A percentile compares a stretch with the other conserved stretches of the same genome.
These are phyloP conservation scores for Zygnema cylindricum DNA, from an alignment of 139 green algal species.

Conservation along the genomic window DNA sequence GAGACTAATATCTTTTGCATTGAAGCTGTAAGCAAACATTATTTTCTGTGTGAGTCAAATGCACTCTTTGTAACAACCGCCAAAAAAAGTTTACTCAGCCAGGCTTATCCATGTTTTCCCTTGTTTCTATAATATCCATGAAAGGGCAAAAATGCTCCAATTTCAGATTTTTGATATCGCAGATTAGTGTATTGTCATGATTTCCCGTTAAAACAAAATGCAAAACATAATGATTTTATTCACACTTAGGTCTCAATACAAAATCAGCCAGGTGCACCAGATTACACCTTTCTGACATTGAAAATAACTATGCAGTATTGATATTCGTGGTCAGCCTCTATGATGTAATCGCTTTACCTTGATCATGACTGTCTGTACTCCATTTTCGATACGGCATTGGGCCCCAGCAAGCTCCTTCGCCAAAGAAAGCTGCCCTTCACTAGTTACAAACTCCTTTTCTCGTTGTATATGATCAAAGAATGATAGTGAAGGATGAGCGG, in stretches of 20 bases:
- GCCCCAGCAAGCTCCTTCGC: background rate
- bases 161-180: too few relatives aligned
- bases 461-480: conserved; percentile 22
- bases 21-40: too few relatives aligned
- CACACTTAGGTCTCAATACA: conserved; percentile 10
- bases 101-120: too few relatives aligned
- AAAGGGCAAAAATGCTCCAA: too few relatives aligned
- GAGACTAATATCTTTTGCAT: too few relatives aligned
- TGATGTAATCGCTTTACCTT: conserved; percentile 19
- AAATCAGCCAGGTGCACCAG: background rate
- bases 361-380: conserved; percentile 11
- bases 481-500: conserved; percentile 39
- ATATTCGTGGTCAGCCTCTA: background rate
- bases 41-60: too few relatives aligned
- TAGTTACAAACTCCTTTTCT: conserved; percentile 11
- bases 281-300: conserved; percentile 13
- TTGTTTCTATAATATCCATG: too few relatives aligned
- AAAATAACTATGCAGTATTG: conserved; percentile 3
- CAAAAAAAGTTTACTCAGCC: too few relatives aligned
- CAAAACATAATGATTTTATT: too few relatives aligned
- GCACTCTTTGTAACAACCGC: too few relatives aligned
- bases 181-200: too few relatives aligned
- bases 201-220: too few relatives aligned
- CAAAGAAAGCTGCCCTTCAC: background rate
- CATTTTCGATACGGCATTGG: conserved; percentile 21